Base-by-base conservation (phyloP, 495 filamentous ascomycete species). In the Aspergillus panamensis region DNA sequence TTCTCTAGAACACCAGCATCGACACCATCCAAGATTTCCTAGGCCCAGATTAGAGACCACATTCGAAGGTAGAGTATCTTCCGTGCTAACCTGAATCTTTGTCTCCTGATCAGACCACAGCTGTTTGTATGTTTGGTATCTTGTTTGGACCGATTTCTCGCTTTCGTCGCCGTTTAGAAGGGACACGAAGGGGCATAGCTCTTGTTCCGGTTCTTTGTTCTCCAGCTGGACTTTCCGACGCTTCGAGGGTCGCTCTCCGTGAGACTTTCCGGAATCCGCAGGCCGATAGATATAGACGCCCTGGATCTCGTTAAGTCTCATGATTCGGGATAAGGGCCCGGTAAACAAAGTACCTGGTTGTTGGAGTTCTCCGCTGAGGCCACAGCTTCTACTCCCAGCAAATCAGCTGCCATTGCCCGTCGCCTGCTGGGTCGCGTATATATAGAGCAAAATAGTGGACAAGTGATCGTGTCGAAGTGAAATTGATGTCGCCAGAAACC, bases 261-360 rank as follows among this genome's bases (percentile, higher is more conserved):
- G 49, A 47, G 59, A 20, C 62, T 70, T 75, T 52, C 62, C 56
- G 33, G 66, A 51, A 56, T 77, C 72, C 48, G 72, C 69, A 13
- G 84, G 82, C 40, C 79, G 77, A 68, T 89, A 92, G 60, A 92
- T 74, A 68, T 89, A 92, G 51, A 87, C 84, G 33, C 79, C 81
- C 88, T 92, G 53, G 53, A 25, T 55, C 51, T 51, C 31, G 33
- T 60, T 67, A 56, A 67, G 61, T 48, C 16, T 60, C 42, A 19
- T 43, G 37, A n/a, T 25, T 29, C 19, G 16, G 20, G 39, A 12
- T 53, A 21, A 12, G n/a, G 19, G 32, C 3, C 1, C 12, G 21
- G 10, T 17, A 13, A 16, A 29, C 9, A 20, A 31, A 29, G 25
- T 72, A 85, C 82, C 70, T 81, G 76, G 40, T 77, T 78, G 47